Conservation (phyloP, 2,329 filamentous ascomycete genomes). For the Pseudopyricularia javanii region DNA sequence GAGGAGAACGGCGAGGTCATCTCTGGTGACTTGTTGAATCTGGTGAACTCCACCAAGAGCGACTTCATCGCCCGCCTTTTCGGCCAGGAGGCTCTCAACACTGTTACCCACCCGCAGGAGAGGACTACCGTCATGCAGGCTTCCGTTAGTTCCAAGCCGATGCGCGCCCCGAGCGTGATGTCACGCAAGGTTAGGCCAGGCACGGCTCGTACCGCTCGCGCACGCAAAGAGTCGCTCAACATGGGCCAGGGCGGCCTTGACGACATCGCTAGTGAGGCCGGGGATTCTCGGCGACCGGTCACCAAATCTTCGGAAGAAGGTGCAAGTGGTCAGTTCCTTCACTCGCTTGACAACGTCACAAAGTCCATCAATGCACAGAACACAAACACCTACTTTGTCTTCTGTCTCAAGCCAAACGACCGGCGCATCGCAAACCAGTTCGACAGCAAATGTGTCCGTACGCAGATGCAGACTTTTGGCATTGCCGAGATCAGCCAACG, state of each 20-base stretch:
- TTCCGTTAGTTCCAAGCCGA: constrained; percentile 88
- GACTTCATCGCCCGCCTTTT: constrained; percentile 84
- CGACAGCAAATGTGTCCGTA: constrained; percentile 94
- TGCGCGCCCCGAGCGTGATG: constrained; percentile 86
- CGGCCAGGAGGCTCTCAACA: constrained; percentile 89
- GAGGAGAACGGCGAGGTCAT: constrained; percentile 96
- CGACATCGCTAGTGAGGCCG: constrained; percentile 32
- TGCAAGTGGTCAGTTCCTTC: constrained; percentile 83
- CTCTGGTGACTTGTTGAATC: constrained; percentile 87
- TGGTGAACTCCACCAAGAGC: constrained; percentile 79
- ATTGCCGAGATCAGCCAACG: constrained; percentile 95
- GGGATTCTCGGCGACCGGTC: constrained; percentile 25
- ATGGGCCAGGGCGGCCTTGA: constrained; percentile 25
- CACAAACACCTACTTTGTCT: constrained; percentile 90
- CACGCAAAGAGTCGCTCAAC: constrained; percentile 20
- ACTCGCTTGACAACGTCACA: constrained; percentile 79
- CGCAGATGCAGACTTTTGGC: constrained; percentile 87
- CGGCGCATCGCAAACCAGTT: constrained; percentile 96
- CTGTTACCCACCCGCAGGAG: constrained; percentile 86
- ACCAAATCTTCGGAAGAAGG: constrained; percentile 56
- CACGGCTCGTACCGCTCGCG: constrained; percentile 15
- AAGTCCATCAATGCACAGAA: constrained; percentile 72
- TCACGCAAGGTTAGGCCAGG: constrained; percentile 55
- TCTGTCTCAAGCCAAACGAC: constrained; percentile 96
- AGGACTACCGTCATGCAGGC: constrained; percentile 87